Conservation (phyloP, 225 moss, liverwort and hornwort species). For the Takakia lepidozioides region DNA sequence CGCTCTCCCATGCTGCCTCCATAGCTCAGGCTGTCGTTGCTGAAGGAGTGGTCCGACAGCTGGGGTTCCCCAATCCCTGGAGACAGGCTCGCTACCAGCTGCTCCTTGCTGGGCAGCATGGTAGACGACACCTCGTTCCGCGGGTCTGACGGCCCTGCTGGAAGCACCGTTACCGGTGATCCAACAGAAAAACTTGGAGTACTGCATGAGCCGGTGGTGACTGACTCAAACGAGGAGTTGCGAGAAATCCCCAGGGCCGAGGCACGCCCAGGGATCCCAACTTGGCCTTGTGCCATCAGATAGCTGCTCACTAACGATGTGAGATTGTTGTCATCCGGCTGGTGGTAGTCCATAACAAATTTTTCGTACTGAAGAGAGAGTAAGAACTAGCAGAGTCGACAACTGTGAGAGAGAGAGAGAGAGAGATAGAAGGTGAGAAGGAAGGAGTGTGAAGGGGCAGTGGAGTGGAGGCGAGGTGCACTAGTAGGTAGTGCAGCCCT, state of each 20-base stretch:
- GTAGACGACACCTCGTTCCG: constrained; percentile 16
- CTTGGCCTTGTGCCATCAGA: too few relatives aligned
- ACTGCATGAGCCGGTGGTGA: constrained; percentile 61
- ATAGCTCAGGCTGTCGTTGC: constrained; percentile 54
- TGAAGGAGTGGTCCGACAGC: constrained; percentile 56
- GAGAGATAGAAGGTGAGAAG: too few relatives aligned
- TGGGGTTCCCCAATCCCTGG: constrained; percentile 35
- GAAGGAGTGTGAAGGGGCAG: too few relatives aligned
- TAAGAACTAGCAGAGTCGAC: too few relatives aligned
- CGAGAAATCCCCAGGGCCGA: constrained; percentile 51
- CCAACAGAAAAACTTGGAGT: constrained; percentile 70
- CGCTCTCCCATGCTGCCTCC: constrained; percentile 37
- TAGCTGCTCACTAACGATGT: too few relatives aligned
- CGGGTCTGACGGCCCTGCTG: constrained; percentile 43
- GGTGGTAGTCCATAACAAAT: too few relatives aligned
- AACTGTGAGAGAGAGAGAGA: too few relatives aligned
- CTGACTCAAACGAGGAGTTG: constrained; percentile 59
- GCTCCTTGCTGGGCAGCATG: constrained; percentile 4
- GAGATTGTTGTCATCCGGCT: too few relatives aligned
- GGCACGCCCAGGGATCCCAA: too few relatives aligned
- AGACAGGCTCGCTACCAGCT: constrained; percentile 6
- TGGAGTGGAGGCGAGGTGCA: too few relatives aligned
- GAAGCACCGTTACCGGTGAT: constrained; percentile 50
- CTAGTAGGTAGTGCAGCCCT: too few relatives aligned
- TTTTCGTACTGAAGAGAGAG: too few relatives aligned